Conservation (phyloP, 345 rosid species). For the Streptanthus diversifolius region DNA sequence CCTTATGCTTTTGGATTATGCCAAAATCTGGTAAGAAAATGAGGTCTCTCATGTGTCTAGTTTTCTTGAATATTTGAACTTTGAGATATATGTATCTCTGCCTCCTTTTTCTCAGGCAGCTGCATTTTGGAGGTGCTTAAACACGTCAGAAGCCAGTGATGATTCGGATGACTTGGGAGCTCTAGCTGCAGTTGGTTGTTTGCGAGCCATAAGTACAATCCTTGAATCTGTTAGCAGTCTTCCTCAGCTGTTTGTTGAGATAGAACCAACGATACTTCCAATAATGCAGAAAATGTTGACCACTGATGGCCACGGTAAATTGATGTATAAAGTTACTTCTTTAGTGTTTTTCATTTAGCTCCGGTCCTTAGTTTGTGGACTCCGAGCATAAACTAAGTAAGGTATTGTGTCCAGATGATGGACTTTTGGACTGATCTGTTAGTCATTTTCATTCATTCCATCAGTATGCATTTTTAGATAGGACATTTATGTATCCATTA, state of each 20-base stretch:
- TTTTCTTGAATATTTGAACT: conserved; percentile 2
- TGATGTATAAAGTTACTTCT: neutral
- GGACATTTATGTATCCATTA: neutral
- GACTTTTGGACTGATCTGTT: neutral
- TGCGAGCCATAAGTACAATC: conserved; percentile 95
- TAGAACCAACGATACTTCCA: conserved; percentile 88
- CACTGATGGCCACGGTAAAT: conserved; percentile 89
- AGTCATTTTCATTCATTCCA: neutral
- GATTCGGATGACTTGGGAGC: conserved; percentile 90
- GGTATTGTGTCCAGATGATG: neutral
- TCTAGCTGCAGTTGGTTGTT: conserved; percentile 91
- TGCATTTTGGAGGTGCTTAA: conserved; percentile 96
- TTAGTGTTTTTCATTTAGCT: conserved; percentile 1
- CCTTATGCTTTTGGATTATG: conserved; percentile 92
- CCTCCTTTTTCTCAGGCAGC: conserved; percentile 54
- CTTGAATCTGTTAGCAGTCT: conserved; percentile 93
- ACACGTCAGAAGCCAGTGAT: conserved; percentile 80
- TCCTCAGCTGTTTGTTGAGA: conserved; percentile 78
- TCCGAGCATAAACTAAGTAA: conserved; percentile 3
- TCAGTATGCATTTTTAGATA: neutral
- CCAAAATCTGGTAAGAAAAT: conserved; percentile 76
- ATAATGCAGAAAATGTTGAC: conserved; percentile 94
- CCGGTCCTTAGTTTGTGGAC: neutral
- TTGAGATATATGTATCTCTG: neutral
- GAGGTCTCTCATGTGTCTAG: conserved; percentile 6